Conservation (phyloP, 495 filamentous ascomycete species). For the Amorphotheca resinae region DNA sequence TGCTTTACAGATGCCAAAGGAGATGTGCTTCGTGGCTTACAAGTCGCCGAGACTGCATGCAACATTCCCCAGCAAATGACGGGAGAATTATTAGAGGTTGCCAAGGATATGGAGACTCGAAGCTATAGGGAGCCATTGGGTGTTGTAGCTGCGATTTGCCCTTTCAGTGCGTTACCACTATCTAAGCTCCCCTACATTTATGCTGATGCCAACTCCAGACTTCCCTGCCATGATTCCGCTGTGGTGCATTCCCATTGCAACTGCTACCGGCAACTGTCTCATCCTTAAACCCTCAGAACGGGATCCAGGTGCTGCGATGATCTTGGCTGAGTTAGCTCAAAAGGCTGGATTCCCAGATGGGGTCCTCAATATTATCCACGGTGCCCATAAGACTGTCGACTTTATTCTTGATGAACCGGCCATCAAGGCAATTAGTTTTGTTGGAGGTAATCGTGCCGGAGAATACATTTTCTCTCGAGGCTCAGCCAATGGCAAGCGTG, state of each 20-base stretch:
- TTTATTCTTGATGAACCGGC: slow-evolving; percentile 93
- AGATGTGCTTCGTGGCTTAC: slow-evolving; percentile 87
- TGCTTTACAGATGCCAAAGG: slow-evolving; percentile 59
- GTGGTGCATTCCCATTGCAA: slow-evolving; percentile 93
- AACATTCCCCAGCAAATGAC: slow-evolving; percentile 88
- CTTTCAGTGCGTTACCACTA: slow-evolving; percentile 85
- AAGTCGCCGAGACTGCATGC: slow-evolving; percentile 94
- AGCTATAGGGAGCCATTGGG: slow-evolving; percentile 88
- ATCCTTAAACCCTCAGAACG: slow-evolving; percentile 96
- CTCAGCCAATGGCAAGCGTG: slow-evolving; percentile 79
- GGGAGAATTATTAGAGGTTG: slow-evolving; percentile 90
- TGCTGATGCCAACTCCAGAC: slow-evolving; percentile 37
- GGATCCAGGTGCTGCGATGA: slow-evolving; percentile 97
- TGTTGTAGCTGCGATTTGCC: slow-evolving; percentile 93
- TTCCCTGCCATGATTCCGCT: slow-evolving; percentile 99
- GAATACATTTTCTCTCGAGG: slow-evolving; percentile 92
- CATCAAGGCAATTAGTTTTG: slow-evolving; percentile 97
- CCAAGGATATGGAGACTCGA: slow-evolving; percentile 98
- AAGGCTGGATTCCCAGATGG: slow-evolving; percentile 91
- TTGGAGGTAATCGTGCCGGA: slow-evolving; percentile 90
- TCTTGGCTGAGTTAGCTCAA: slow-evolving; percentile 80
- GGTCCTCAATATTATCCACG: slow-evolving; percentile 92
- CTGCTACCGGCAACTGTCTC: slow-evolving; percentile 85
- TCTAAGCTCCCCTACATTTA: background rate
- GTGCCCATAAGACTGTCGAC: slow-evolving; percentile 80